Evolutionary conservation across 1,284 basidiomycete species (phyloP), one percentile per base, ranked within the genome.

Genomic region (Spongiforma sp.): DNA sequence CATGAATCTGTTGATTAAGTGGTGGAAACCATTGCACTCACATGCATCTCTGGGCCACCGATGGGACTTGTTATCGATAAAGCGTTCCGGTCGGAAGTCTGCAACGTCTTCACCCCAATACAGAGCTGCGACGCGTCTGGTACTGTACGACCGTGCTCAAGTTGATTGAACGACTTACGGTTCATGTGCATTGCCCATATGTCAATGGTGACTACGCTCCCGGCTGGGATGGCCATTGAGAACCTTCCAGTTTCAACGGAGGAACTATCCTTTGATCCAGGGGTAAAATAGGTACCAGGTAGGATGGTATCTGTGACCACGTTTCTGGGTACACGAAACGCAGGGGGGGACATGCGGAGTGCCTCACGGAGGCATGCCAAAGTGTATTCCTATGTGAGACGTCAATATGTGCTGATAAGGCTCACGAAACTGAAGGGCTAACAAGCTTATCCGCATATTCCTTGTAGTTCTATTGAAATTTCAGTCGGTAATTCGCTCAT

Each of bases 11-110:
- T 12, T 32, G 4, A 53, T 53, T 11, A 32, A 8, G 36, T 37
- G 8, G 24, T 9, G 41, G 41, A 32, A 43, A 39, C 11, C 14
- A 34, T 17, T 1, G 24, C 17, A 11, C 73, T 64, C 54, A 74
- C 71, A 76, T 37, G 74, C 77, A 41, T 75, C 61, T 58, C 77
- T 75, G n/a, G 78, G 80, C 80, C 80, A 82, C 28, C 73, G 70
- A 52, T 79, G 78, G 4, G 73, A 68, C 15, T 70, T 69, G 0
- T 73, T 78, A 54, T 83, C 82, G 34, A 86, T 74, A 76, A 85
- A 86, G 1, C 83, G 78, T 61, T 86, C 83, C 2, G 81, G 82
- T 37, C 72, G 78, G 73, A 81, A 84, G 32, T 77, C 73, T 32
- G 75, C 71, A 0, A 75, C 75, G 57, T 86, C 84, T 4, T 64